Percentiles rank a stretch among this genome's conserved stretches.
Evolutionary conservation across 1,139 yeast species (phyloP).

Genomic region (Pneumocystis sp.): DNA sequence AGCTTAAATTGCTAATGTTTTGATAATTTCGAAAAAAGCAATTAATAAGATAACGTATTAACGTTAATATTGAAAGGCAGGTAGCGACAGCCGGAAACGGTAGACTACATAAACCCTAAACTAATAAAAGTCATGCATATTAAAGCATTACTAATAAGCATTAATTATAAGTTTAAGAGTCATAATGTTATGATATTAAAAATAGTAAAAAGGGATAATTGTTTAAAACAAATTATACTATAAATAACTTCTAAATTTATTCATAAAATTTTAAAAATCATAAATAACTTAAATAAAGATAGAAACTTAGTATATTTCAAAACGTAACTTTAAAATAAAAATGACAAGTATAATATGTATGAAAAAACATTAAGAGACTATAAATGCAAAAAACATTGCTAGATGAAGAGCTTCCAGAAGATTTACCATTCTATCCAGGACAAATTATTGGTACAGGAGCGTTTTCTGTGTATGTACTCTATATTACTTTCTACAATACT

Average conservation of each 20-base stretch:
- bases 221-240: background rate
- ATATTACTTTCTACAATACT: slow-evolving; percentile 3
- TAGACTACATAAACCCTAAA: background rate
- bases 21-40: background rate
- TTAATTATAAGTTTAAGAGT: background rate
- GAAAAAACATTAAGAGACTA: background rate
- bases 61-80: background rate
- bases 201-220: background rate
- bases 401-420: slow-evolving; percentile 4
- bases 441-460: slow-evolving; percentile 12
- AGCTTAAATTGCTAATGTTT: background rate
- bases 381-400: background rate
- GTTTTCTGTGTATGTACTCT: slow-evolving; percentile 19
- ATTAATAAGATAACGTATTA: background rate
- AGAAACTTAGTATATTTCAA: background rate
- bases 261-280: background rate
- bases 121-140: background rate
- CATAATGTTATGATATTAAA: background rate
- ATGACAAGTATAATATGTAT: background rate
- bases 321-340: background rate
- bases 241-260: background rate
- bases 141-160: background rate
- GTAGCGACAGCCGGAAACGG: background rate
- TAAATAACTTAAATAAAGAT: background rate
- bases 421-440: slow-evolving; percentile 9